phyloP scores from a whole-genome alignment of 2,329 filamentous ascomycete species.

The Paradendryphiella salina region DNA sequence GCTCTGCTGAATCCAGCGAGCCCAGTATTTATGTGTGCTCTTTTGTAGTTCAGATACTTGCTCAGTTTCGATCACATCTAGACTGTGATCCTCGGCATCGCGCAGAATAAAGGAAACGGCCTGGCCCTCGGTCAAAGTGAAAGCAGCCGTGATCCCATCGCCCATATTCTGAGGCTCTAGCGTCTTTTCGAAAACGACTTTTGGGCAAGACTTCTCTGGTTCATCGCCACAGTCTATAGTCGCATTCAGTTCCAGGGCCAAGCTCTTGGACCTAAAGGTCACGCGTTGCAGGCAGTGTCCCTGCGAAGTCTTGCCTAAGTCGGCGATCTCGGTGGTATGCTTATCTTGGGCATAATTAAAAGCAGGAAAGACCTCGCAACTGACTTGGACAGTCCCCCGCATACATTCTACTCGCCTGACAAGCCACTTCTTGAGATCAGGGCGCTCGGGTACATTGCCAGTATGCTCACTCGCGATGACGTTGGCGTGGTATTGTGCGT shows the following conservation, averaged over 20 bases:
- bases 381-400: conserved; percentile 65
- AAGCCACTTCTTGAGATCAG: conserved; percentile 67
- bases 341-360: conserved; percentile 64
- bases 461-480: conserved; percentile 31
- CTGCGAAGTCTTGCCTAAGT: conserved; percentile 21
- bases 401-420: conserved; percentile 73
- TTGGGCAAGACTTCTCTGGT: conserved; percentile 52
- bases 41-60: conserved; percentile 67
- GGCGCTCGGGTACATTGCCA: conserved; percentile 31
- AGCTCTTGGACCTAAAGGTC: conserved; percentile 62
- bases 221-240: conserved; percentile 65
- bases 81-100: conserved; percentile 60
- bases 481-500: conserved; percentile 46
- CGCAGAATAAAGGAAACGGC: conserved; percentile 70
- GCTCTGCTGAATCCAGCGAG: conserved; percentile 70
- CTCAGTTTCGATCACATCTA: conserved; percentile 60
- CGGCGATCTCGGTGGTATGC: conserved; percentile 62
- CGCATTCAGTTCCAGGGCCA: conserved; percentile 69
- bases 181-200: conserved; percentile 60
- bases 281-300: conserved; percentile 46
- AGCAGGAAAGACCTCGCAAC: conserved; percentile 69
- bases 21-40: conserved; percentile 73
- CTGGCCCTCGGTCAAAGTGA: conserved; percentile 67
- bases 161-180: conserved; percentile 59
- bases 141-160: conserved; percentile 64